A percentile compares a stretch with the other conserved stretches of the same genome.
Conservation (phyloP, 805 yeast genomes). For the Clavispora fructus region DNA sequence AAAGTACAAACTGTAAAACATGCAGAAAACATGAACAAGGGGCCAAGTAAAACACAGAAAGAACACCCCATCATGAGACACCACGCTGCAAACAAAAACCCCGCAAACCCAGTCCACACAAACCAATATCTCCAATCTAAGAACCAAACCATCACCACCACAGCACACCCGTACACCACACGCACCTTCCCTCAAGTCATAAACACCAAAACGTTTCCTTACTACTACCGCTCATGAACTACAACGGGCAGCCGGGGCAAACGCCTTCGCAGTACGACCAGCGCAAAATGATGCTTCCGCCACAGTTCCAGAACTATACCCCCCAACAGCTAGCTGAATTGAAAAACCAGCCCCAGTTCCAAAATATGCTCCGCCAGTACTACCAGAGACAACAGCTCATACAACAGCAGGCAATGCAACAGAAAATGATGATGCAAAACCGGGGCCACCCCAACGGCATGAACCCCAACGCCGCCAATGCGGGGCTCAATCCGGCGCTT, state of each 20-base stretch:
- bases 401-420: slow-evolving; percentile 24
- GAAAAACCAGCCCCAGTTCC: slow-evolving; percentile 40
- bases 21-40: background rate
- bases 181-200: background rate
- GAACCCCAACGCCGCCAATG: background rate
- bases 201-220: background rate
- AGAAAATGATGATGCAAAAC: slow-evolving; percentile 1
- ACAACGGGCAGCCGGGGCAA: slow-evolving; percentile 9
- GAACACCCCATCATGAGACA: background rate
- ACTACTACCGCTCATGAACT: slow-evolving; percentile 7
- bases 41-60: background rate
- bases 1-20: background rate
- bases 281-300: slow-evolving; percentile 23
- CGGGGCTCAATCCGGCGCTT: background rate
- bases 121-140: too few relatives aligned
- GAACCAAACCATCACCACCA: too few relatives aligned
- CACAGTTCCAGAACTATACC: slow-evolving; percentile 24
- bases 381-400: slow-evolving; percentile 35
- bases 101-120: too few relatives aligned
- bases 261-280: slow-evolving; percentile 14
- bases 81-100: too few relatives aligned
- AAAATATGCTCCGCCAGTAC: slow-evolving; percentile 35
- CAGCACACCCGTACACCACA: background rate
- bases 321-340: slow-evolving; percentile 41
- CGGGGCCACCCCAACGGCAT: background rate